A percentile compares a stretch with the other conserved stretches of the same genome.
These are phyloP conservation scores for Pelargonium myrrhifolium DNA, from an alignment of 441 rosid genomes.

Conservation along the genomic window DNA sequence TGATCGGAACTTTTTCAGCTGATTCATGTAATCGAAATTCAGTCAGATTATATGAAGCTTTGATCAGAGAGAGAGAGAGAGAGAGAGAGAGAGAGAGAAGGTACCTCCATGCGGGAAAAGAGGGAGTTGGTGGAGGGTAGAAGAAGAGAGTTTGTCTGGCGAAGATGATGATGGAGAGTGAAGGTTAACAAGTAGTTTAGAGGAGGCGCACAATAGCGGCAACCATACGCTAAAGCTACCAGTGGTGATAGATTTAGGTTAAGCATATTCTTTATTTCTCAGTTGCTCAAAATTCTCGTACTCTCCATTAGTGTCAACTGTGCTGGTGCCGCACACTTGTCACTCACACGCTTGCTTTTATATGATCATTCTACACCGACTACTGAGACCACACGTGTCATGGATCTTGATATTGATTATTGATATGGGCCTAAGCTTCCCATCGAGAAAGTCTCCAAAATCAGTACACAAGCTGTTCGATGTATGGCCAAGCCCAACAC, in stretches of 20 bases:
- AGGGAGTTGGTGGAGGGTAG: conserved; percentile 36
- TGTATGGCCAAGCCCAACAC: too few relatives aligned
- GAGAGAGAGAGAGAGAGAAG: neutral
- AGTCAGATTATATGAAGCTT: neutral
- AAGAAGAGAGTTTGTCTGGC: conserved; percentile 18
- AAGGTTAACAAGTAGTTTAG: conserved; percentile 25
- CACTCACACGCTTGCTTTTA: neutral
- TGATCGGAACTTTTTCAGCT: neutral
- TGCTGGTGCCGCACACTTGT: neutral
- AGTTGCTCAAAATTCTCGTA: neutral
- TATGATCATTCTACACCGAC: neutral
- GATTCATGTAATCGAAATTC: neutral
- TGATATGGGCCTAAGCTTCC: neutral
- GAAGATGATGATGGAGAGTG: conserved; percentile 16
- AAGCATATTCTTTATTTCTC: neutral
- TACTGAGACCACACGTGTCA: neutral
- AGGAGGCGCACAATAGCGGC: conserved; percentile 41
- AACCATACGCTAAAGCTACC: conserved; percentile 33
- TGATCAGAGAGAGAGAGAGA: neutral
- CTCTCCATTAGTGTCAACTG: too few relatives aligned
- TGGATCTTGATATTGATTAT: neutral
- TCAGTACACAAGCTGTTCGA: too few relatives aligned
- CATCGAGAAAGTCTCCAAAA: too few relatives aligned
- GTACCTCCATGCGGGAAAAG: conserved; percentile 63
- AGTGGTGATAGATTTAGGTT: conserved; percentile 2